Conservation (phyloP, 2,329 filamentous ascomycete species). For the Penicillium brevicompactum region DNA sequence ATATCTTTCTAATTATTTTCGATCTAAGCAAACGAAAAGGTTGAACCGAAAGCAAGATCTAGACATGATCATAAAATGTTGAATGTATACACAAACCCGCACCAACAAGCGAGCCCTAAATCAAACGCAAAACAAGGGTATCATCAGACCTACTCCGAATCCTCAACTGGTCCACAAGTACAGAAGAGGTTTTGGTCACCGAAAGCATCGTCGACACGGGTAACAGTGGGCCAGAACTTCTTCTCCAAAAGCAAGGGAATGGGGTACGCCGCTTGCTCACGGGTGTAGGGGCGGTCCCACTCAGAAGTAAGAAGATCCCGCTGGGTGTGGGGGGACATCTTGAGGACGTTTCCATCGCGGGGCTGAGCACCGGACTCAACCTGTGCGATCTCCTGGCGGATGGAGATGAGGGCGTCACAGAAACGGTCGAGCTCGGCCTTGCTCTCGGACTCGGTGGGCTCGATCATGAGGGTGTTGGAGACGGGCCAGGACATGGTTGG, state of each 20-base stretch:
- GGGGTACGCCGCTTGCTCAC: constrained; percentile 86
- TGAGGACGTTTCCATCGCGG: constrained; percentile 77
- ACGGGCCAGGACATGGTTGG: constrained; percentile 98
- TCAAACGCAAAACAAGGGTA: constrained; percentile 34
- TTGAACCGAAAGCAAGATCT: constrained; percentile 8
- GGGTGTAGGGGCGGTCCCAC: constrained; percentile 80
- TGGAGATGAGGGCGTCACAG: constrained; percentile 84
- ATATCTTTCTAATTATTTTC: not conserved
- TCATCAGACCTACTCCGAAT: constrained; percentile 43
- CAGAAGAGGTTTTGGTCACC: constrained; percentile 94
- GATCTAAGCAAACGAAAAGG: constrained; percentile 6
- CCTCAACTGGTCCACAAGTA: constrained; percentile 83
- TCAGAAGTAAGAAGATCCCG: constrained; percentile 73
- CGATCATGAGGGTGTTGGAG: constrained; percentile 94
- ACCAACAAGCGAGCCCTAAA: constrained; percentile 12
- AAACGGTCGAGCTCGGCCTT: constrained; percentile 93
- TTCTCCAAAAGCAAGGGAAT: constrained; percentile 81
- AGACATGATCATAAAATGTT: constrained; percentile 27
- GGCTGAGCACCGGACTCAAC: constrained; percentile 79
- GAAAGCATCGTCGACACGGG: constrained; percentile 85
- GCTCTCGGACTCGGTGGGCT: constrained; percentile 91
- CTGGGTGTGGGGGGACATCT: constrained; percentile 85
- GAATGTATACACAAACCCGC: constrained; percentile 30
- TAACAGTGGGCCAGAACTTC: constrained; percentile 96
- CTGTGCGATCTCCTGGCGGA: constrained; percentile 80